Conservation (phyloP, 2,329 filamentous ascomycete species). For the Alternaria longipes region DNA sequence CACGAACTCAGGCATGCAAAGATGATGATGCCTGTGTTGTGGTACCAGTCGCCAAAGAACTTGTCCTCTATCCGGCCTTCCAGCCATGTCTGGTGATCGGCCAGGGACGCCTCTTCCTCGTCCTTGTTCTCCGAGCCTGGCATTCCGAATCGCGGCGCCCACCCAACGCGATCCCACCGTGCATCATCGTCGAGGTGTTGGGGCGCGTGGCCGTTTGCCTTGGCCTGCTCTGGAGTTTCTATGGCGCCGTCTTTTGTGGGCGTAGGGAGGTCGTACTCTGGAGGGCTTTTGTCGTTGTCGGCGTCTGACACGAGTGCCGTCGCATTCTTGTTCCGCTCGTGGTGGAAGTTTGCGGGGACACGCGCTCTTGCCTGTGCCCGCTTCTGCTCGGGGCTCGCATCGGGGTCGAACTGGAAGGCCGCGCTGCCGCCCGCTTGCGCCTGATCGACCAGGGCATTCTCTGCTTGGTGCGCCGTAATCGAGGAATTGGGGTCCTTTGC, state of each 20-base stretch:
- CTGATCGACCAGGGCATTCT: conserved; percentile 78
- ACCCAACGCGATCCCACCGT: conserved; percentile 71
- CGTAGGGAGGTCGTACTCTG: conserved; percentile 79
- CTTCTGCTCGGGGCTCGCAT: conserved; percentile 86
- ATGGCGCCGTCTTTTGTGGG: conserved; percentile 76
- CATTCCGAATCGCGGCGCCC: conserved; percentile 83
- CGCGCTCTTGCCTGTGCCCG: conserved; percentile 76
- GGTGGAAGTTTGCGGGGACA: conserved; percentile 71
- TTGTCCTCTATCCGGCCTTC: conserved; percentile 87
- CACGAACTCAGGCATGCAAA: conserved; percentile 92
- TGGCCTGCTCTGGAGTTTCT: conserved; percentile 59
- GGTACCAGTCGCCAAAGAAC: conserved; percentile 97
- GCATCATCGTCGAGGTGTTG: conserved; percentile 63
- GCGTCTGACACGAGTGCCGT: conserved; percentile 81
- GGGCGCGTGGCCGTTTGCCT: conserved; percentile 61
- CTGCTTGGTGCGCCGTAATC: conserved; percentile 74
- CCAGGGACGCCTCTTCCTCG: conserved; percentile 70
- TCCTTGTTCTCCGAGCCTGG: conserved; percentile 60
- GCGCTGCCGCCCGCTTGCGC: conserved; percentile 79
- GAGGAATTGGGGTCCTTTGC: conserved; percentile 74
- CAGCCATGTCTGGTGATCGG: conserved; percentile 88
- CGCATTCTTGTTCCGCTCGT: conserved; percentile 68
- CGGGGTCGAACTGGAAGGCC: conserved; percentile 86
- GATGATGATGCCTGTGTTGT: conserved; percentile 92
- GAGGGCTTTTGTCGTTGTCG: conserved; percentile 47